These are phyloP conservation scores for Pythium coloratum DNA, from an alignment of 352 stramenopile genomes.

Conservation along the genomic window DNA sequence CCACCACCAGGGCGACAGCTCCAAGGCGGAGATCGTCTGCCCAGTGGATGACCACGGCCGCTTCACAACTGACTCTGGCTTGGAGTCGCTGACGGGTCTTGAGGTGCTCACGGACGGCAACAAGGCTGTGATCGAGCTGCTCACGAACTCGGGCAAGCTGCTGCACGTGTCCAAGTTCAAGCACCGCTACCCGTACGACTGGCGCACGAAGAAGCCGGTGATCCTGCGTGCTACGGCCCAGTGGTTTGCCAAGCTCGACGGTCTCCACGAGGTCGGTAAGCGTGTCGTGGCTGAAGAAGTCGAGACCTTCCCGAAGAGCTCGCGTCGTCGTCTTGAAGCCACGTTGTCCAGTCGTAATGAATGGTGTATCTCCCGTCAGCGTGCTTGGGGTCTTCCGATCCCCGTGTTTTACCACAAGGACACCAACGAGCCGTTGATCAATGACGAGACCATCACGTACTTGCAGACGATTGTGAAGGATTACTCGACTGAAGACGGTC, in stretches of 20 bases:
- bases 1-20: slow-evolving; percentile 36
- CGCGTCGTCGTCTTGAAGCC: slow-evolving; percentile 78
- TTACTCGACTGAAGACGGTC: slow-evolving; percentile 49
- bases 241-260: slow-evolving; percentile 97
- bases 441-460: slow-evolving; percentile 87
- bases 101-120: slow-evolving; percentile 94
- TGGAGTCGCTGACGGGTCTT: slow-evolving; percentile 76
- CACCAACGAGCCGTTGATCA: slow-evolving; percentile 91
- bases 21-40: slow-evolving; percentile 51
- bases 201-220: slow-evolving; percentile 98
- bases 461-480: slow-evolving; percentile 66
- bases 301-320: slow-evolving; percentile 91
- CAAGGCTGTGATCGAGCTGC: slow-evolving; percentile 86
- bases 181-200: slow-evolving; percentile 99
- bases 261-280: slow-evolving; percentile 84
- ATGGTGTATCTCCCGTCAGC: slow-evolving; percentile 99
- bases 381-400: slow-evolving; percentile 98
- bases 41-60: slow-evolving; percentile 63
- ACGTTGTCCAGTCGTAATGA: slow-evolving; percentile 91
- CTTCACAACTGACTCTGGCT: slow-evolving; percentile 92
- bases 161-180: slow-evolving; percentile 88
- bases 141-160: slow-evolving; percentile 79
- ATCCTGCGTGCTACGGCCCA: slow-evolving; percentile 98
- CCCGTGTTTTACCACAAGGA: slow-evolving; percentile 96
- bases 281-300: slow-evolving; percentile 65